A percentile compares a stretch with the other conserved stretches of the same genome.
Evolutionary conservation across 23 red algal genomes (phyloP).

Genomic region (Gracilaria gracilis): DNA sequence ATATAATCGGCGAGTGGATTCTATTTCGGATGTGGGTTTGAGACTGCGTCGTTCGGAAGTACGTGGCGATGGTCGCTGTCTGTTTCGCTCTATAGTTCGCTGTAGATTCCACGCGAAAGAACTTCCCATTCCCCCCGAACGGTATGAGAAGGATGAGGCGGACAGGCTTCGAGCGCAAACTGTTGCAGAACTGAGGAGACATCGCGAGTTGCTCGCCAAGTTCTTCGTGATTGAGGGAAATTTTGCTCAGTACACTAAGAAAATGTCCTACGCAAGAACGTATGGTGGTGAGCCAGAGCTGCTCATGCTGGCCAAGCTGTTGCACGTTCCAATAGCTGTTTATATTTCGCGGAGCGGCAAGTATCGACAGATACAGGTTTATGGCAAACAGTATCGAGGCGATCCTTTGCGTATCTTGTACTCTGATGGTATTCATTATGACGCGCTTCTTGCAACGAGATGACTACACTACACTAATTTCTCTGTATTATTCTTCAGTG

Average conservation of each 20-base stretch:
- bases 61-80: slow-evolving; percentile 86
- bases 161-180: slow-evolving; percentile 73
- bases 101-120: slow-evolving; percentile 43
- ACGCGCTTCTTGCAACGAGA: slow-evolving; percentile 59
- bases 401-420: slow-evolving; percentile 83
- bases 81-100: slow-evolving; percentile 85
- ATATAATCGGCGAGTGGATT: slow-evolving; percentile 31
- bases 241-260: slow-evolving; percentile 69
- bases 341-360: slow-evolving; percentile 50
- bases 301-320: slow-evolving; percentile 81
- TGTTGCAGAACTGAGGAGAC: slow-evolving; percentile 71
- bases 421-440: slow-evolving; percentile 90
- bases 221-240: slow-evolving; percentile 87
- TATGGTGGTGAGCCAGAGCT: slow-evolving; percentile 94
- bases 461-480: no score
- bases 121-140: slow-evolving; percentile 50
- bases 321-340: slow-evolving; percentile 90
- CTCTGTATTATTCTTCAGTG: neutral
- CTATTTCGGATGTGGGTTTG: slow-evolving; percentile 64
- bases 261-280: slow-evolving; percentile 71
- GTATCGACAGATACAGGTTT: slow-evolving; percentile 91
- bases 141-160: slow-evolving; percentile 73
- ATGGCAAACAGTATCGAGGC: slow-evolving; percentile 85
- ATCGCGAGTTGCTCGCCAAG: slow-evolving; percentile 72
- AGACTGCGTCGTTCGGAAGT: slow-evolving; percentile 64